Percentiles rank a stretch among this genome's conserved stretches.
Evolutionary conservation across 352 stramenopile genomes (phyloP).

Genomic region (Pythium sukuiense): DNA sequence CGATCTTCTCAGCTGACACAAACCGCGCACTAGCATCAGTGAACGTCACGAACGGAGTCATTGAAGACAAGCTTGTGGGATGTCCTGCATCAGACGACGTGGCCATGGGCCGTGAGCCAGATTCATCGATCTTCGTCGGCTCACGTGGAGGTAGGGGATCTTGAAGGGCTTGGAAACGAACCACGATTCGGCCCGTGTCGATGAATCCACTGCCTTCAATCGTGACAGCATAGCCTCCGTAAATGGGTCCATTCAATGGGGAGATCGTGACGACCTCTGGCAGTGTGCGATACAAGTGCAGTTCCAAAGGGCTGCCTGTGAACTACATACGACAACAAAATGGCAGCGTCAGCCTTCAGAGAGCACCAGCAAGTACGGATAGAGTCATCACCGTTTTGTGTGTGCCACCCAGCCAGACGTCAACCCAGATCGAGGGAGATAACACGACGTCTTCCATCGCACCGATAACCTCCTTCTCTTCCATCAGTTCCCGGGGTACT

Average conservation of each 20-base stretch:
- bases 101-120: neutral
- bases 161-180: conserved; percentile 62
- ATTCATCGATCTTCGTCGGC: neutral
- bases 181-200: conserved; percentile 54
- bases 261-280: conserved; percentile 41
- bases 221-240: conserved; percentile 59
- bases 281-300: conserved; percentile 56
- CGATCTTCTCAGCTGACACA: conserved; percentile 44
- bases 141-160: neutral
- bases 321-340: conserved; percentile 34
- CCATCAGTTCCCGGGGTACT: conserved; percentile 12
- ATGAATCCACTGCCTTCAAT: conserved; percentile 66
- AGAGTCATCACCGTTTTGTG: conserved; percentile 43
- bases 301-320: conserved; percentile 43
- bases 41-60: neutral
- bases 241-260: conserved; percentile 76
- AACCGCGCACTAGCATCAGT: conserved; percentile 29
- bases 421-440: conserved; percentile 42
- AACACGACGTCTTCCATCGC: neutral
- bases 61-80: neutral
- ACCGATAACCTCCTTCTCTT: neutral
- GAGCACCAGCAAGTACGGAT: neutral
- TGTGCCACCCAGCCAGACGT: conserved; percentile 60
- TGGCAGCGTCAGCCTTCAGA: neutral
- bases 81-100: neutral